These are phyloP conservation scores for Eucalyptus fibrosa DNA, from an alignment of 345 rosid species.

Conservation along the genomic window DNA sequence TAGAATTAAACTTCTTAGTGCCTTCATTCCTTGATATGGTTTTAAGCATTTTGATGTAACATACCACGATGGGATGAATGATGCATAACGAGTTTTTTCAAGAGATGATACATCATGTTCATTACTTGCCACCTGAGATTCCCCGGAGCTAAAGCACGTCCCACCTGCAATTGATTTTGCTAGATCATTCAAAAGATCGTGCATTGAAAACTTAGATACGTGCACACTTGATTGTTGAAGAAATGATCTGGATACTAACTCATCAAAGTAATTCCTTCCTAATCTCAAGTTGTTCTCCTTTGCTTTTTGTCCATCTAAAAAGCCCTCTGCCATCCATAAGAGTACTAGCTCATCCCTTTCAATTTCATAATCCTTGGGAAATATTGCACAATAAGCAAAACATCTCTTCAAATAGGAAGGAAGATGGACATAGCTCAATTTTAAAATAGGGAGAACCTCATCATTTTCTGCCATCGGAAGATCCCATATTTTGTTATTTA, in stretches of 20 bases:
- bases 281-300: neutral
- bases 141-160: neutral
- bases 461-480: rapidly evolving
- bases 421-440: neutral
- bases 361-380: neutral
- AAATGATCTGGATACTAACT: neutral
- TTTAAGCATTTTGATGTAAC: neutral
- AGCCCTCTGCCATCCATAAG: neutral
- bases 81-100: neutral
- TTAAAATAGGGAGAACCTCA: neutral
- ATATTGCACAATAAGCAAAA: neutral
- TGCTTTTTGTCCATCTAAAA: neutral
- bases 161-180: rapidly evolving
- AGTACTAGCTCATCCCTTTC: neutral
- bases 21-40: neutral
- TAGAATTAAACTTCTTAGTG: neutral
- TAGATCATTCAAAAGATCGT: neutral
- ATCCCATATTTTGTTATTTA: neutral
- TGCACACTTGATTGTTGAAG: no score
- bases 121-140: neutral
- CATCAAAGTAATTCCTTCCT: neutral
- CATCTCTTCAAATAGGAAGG: neutral
- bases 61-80: rapidly evolving
- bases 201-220: no score
- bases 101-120: neutral